Conservation (phyloP, 768 basidiomycete species). For the Gymnopilus junonius region DNA sequence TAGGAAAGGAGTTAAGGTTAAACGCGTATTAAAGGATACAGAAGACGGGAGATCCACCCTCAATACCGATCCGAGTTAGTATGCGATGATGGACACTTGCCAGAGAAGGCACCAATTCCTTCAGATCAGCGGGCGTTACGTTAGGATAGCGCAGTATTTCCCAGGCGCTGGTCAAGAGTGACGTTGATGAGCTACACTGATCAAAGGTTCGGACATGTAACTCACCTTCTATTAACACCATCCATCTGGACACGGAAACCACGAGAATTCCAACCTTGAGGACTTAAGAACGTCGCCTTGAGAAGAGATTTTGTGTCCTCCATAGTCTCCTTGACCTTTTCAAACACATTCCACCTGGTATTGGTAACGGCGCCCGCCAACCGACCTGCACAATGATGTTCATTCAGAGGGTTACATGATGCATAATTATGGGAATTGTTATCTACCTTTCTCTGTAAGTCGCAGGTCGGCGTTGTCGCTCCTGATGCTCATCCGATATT, state of each 20-base stretch:
- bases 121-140: slow-evolving; percentile 48
- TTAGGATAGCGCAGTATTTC: slow-evolving; percentile 69
- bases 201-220: neutral
- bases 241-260: slow-evolving; percentile 51
- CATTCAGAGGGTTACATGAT: neutral
- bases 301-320: slow-evolving; percentile 39
- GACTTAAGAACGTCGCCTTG: slow-evolving; percentile 41
- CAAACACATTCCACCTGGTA: slow-evolving; percentile 44
- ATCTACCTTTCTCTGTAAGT: slow-evolving; percentile 73
- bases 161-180: slow-evolving; percentile 59
- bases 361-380: slow-evolving; percentile 50
- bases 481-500: slow-evolving; percentile 87
- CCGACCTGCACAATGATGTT: slow-evolving; percentile 36
- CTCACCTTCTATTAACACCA: slow-evolving; percentile 48
- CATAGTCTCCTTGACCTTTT: slow-evolving; percentile 35
- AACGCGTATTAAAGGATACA: neutral
- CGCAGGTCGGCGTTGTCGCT: slow-evolving; percentile 90
- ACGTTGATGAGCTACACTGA: neutral
- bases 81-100: slow-evolving; percentile 51
- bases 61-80: slow-evolving; percentile 66
- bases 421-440: neutral
- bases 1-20: slow-evolving; percentile 26
- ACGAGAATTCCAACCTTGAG: slow-evolving; percentile 46
- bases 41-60: slow-evolving; percentile 52
- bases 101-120: slow-evolving; percentile 52